Percentiles rank a stretch among this genome's conserved stretches.
These are phyloP conservation scores for Aspergillus ustus DNA, from an alignment of 2,329 filamentous ascomycete species.

Conservation along the genomic window DNA sequence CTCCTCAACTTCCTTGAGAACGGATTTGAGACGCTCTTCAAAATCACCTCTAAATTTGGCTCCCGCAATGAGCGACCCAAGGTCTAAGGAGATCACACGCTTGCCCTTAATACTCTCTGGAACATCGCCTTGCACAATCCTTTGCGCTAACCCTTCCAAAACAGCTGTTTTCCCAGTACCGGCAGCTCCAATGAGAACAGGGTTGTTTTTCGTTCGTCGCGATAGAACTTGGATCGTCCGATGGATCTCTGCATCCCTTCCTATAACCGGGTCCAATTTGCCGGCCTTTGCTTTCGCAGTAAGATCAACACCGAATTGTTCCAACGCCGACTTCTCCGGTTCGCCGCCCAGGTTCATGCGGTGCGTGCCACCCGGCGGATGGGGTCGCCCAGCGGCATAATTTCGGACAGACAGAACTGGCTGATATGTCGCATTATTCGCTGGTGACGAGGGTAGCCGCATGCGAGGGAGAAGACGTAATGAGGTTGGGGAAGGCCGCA, in stretches of 20 bases:
- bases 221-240: conserved; percentile 93
- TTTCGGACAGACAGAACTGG: conserved; percentile 32
- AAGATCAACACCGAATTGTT: conserved; percentile 89
- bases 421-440: conserved; percentile 10
- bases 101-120: conserved; percentile 97
- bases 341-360: conserved; percentile 85
- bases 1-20: conserved; percentile 87
- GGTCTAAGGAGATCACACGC: conserved; percentile 81
- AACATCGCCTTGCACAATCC: conserved; percentile 90
- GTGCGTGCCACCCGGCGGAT: conserved; percentile 89
- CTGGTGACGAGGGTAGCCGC: conserved; percentile 22
- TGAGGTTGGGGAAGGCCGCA: conserved; percentile 25
- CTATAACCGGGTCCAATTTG: conserved; percentile 95
- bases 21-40: conserved; percentile 88
- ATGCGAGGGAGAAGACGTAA: conserved; percentile 26
- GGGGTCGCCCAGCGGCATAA: conserved; percentile 69
- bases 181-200: conserved; percentile 87
- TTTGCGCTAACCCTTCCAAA: conserved; percentile 83
- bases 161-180: conserved; percentile 95
- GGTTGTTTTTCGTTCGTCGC: conserved; percentile 92
- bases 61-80: conserved; percentile 91
- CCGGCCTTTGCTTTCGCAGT: conserved; percentile 83
- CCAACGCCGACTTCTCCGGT: conserved; percentile 80
- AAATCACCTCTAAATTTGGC: conserved; percentile 97
- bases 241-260: conserved; percentile 87